phyloP scores from a whole-genome alignment of 495 filamentous ascomycete species.

The Neurospora pannonica region DNA sequence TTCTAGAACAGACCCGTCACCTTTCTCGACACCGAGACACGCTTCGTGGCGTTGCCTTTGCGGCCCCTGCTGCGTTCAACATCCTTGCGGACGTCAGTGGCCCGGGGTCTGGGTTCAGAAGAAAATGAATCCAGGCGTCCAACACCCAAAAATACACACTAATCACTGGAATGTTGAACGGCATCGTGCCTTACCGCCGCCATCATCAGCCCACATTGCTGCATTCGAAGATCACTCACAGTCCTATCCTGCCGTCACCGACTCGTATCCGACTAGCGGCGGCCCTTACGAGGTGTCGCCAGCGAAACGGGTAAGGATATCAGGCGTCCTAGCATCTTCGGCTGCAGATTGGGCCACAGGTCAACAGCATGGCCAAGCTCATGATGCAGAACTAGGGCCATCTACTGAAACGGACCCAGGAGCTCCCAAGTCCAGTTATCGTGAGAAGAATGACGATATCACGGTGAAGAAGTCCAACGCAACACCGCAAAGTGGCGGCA shows the following conservation, averaged over 20 bases:
- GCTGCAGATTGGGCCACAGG: neutral
- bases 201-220: neutral
- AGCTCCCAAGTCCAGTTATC: neutral
- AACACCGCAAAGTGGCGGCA: neutral
- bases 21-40: neutral
- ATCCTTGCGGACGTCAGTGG: neutral
- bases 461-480: neutral
- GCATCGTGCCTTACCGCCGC: neutral
- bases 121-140: neutral
- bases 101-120: neutral
- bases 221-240: neutral
- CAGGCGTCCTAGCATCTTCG: neutral
- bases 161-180: neutral
- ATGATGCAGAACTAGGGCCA: neutral
- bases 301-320: neutral
- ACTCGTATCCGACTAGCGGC: neutral
- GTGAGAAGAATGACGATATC: constrained; percentile 12
- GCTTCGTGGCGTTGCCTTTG: neutral
- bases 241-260: neutral
- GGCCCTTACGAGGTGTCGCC: neutral
- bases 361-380: neutral
- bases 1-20: neutral
- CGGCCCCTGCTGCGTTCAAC: neutral
- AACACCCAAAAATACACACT: neutral
- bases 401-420: neutral